Evolutionary conservation across 192 early-diverging fungal genomes (phyloP).

Genomic region (Backusella morwellensis): DNA sequence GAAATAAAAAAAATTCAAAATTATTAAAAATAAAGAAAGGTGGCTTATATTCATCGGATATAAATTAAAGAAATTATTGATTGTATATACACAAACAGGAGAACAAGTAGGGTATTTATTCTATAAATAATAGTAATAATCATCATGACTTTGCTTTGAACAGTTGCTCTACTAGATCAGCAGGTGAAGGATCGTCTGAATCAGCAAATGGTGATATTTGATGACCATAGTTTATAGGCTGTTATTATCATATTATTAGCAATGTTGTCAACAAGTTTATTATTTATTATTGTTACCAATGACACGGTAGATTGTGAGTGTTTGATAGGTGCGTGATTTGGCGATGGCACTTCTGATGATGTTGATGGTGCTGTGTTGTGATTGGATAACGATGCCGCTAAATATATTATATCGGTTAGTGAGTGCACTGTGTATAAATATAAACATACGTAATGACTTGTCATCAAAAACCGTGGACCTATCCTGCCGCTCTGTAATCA

Average conservation of each 20-base stretch:
- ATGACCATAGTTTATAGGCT: not conserved
- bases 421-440: no score
- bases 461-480: conserved; percentile 4
- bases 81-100: not conserved
- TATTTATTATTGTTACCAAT: not conserved
- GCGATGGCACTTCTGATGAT: not conserved
- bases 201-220: not conserved
- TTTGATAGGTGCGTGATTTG: not conserved
- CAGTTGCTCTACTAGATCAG: conserved; percentile 27
- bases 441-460: not conserved
- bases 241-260: not conserved
- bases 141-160: conserved; percentile 11
- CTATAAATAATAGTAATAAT: no score
- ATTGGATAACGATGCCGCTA: not conserved
- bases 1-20: not conserved
- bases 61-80: no score
- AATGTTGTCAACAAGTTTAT: not conserved
- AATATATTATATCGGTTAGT: no score
- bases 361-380: not conserved
- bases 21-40: not conserved
- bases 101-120: no score
- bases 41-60: not conserved
- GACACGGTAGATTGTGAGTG: conserved; percentile 23
- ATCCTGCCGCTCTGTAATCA: conserved; percentile 30
- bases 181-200: conserved; percentile 19